Percentiles rank a stretch among this genome's conserved stretches.
phyloP scores from a whole-genome alignment of 139 green algal species.

The Parachlorella kessleri region DNA sequence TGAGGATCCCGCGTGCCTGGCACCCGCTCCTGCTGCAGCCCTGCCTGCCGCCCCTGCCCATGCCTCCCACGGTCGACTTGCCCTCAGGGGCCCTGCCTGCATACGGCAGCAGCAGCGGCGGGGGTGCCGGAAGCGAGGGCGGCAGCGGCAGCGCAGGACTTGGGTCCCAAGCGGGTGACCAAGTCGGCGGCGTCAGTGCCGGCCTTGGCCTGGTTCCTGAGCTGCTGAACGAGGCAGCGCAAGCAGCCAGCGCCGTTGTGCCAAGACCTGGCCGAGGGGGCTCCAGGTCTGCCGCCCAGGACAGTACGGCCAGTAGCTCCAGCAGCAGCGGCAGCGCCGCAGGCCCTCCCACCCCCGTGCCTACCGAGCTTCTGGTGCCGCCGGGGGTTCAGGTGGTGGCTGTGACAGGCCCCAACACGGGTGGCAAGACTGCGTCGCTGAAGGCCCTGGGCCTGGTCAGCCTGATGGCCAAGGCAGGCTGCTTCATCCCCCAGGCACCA shows the following conservation, averaged over 20 bases:
- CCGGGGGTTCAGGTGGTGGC: constrained; percentile 53
- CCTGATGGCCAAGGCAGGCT: constrained; percentile 80
- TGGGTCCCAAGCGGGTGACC: not conserved
- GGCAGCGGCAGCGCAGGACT: no score
- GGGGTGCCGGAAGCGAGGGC: no score
- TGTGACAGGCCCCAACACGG: constrained; percentile 83
- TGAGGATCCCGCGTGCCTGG: constrained; percentile 12
- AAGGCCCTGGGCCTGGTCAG: constrained; percentile 74
- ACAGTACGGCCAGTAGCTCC: no score
- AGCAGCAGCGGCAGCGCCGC: constrained; percentile 1
- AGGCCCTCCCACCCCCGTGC: not conserved
- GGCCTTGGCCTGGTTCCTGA: constrained; percentile 25
- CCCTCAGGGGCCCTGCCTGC: constrained; percentile 18
- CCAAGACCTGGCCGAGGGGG: no score
- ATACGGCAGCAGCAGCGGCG: no score
- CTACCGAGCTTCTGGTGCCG: constrained; percentile 62
- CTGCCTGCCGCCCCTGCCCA: constrained; percentile 34
- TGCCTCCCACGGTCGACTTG: constrained; percentile 19
- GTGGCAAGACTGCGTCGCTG: constrained; percentile 83
- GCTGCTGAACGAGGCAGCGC: constrained; percentile 2
- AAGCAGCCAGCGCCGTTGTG: no score
- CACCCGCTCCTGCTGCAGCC: constrained; percentile 57
- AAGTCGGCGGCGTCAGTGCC: not conserved
- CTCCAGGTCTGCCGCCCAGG: not conserved
- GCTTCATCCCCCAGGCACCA: constrained; percentile 64